Base-by-base conservation (phyloP, 2,329 filamentous ascomycete genomes). In the Didymosphaeria variabile region DNA sequence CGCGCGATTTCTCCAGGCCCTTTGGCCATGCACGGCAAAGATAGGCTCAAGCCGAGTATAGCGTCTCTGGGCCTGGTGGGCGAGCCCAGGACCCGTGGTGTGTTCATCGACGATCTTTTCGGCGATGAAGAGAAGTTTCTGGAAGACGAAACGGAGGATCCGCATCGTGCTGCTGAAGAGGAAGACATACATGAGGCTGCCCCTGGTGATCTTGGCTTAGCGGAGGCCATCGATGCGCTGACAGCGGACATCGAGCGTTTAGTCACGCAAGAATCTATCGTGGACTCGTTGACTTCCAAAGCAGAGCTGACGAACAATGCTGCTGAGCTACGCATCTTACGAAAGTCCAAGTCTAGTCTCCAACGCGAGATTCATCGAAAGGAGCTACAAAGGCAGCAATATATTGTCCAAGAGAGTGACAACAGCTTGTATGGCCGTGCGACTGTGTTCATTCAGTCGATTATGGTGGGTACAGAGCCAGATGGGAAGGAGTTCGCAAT, bases 261-360 rank as follows among this genome's bases (percentile, higher is more conserved):
- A 19, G 86, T 87, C 10, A 89, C 93, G 3, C 95, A 99, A 78
- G 93, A 97, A 69, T 90, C 91, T 1, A 92, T 99, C 19, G 88
- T 99, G 19, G 92, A 97, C 70, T 96, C 94, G 1, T 81, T 99
- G 60, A 95, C 92, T 2, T 88, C 91, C 59, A 99, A 99, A 79
- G 95, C 96, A 0, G 95, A 99, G 76, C 82, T 99, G 55, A 99
- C 95, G 1, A 99, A 99, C 76, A 99, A 99, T 74, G 93, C 91
- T 15, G 93, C 94, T 1, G 95, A 99, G 77, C 78, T 99, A 55
- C 87, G 95, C 36, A 98, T 99, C 63, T 79, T 99, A 54, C 89
- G 91, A 57, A 99, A 99, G 77, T 97, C 93, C 0, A 97, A 95
- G 77, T 90, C 93, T 34, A 99, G 95, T 77, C 82, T 99, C 59